phyloP scores from a whole-genome alignment of 495 filamentous ascomycete species.

The Lophiotrema nucula region DNA sequence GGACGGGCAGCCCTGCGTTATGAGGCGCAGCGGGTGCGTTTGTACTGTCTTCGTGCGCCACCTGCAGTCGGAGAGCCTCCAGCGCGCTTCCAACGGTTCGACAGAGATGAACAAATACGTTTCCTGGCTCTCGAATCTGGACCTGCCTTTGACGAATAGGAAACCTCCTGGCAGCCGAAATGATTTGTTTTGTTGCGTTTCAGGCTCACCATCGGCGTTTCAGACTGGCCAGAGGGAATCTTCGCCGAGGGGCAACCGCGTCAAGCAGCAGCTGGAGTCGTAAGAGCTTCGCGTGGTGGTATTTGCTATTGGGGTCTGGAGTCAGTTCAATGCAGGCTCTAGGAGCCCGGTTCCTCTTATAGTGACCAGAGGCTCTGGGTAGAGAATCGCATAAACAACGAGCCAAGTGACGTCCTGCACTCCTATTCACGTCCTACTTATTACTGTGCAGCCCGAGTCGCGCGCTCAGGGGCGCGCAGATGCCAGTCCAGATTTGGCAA shows the following conservation, averaged over 20 bases:
- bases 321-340: too few species aligned
- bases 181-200: conserved; percentile 27
- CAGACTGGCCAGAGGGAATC: conserved; percentile 13
- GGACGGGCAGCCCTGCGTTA: not conserved
- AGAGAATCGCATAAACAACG: too few species aligned
- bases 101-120: conserved; percentile 17
- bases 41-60: not conserved
- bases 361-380: too few species aligned
- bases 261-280: too few species aligned
- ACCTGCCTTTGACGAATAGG: conserved; percentile 13
- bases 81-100: conserved; percentile 21
- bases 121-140: not conserved
- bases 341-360: too few species aligned
- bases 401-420: not conserved
- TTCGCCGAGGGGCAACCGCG: not conserved
- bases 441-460: too few species aligned
- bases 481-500: not conserved
- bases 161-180: conserved; percentile 11
- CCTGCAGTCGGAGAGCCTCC: conserved; percentile 9
- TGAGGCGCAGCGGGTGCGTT: conserved; percentile 21
- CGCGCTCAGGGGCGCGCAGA: conserved; percentile 1
- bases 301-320: too few species aligned
- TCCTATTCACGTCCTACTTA: not conserved
- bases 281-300: too few species aligned
- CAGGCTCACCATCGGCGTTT: conserved; percentile 25